Percentiles rank a stretch among this genome's conserved stretches.
These are phyloP conservation scores for Mycena vitilis DNA, from an alignment of 768 basidiomycete genomes.

Conservation along the genomic window DNA sequence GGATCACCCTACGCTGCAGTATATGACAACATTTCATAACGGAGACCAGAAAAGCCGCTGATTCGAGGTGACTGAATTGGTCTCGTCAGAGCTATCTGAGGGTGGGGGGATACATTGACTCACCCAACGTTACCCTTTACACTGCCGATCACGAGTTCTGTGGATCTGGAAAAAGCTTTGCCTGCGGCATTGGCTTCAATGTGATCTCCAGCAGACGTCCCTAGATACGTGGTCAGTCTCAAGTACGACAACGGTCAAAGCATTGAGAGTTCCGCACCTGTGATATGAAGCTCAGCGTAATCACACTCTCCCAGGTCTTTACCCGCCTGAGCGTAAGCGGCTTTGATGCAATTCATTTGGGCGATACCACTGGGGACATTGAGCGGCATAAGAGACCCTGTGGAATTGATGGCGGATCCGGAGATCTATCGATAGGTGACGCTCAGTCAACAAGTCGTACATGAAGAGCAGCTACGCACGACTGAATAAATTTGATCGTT, in stretches of 20 bases:
- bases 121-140: slow-evolving; percentile 50
- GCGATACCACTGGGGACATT: slow-evolving; percentile 44
- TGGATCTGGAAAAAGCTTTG: slow-evolving; percentile 35
- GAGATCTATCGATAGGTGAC: slow-evolving; percentile 29
- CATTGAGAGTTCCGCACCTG: background rate
- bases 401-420: slow-evolving; percentile 45
- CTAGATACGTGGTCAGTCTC: background rate
- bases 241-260: background rate
- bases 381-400: slow-evolving; percentile 42
- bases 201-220: slow-evolving; percentile 53
- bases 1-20: slow-evolving; percentile 41
- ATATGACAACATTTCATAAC: slow-evolving; percentile 44
- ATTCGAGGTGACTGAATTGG: slow-evolving; percentile 15
- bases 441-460: background rate
- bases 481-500: slow-evolving; percentile 46
- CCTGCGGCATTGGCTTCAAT: slow-evolving; percentile 55
- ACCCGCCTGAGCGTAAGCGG: slow-evolving; percentile 40
- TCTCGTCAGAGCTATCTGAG: slow-evolving; percentile 16
- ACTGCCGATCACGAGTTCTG: slow-evolving; percentile 41
- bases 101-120: background rate
- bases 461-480: background rate
- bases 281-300: slow-evolving; percentile 53
- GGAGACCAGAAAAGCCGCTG: slow-evolving; percentile 11
- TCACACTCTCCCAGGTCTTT: slow-evolving; percentile 46
- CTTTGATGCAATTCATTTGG: slow-evolving; percentile 44